Base-by-base conservation (phyloP, 305 asterid species). In the Solanum aculeatissimum region DNA sequence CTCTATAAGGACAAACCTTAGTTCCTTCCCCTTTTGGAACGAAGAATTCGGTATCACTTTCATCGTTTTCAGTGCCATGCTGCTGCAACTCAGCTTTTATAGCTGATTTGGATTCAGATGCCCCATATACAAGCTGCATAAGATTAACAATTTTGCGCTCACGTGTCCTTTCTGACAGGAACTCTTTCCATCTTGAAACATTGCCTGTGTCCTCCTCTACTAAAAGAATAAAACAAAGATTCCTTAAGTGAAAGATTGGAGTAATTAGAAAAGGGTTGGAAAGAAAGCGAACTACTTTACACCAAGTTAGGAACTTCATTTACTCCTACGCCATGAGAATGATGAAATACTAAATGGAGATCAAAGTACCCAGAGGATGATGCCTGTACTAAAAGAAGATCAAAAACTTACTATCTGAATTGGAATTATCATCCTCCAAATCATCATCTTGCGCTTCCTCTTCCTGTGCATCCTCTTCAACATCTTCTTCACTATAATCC, bases 101-200 rank as follows among this genome's bases (percentile, higher is more conserved):
- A 69, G 35, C 65, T 38, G 91, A 86, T 87, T 83, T 90, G 71
- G 91, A 83, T 81, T 87, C 90, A 86, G 95, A 87, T 65, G 89
- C 89, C 87, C 95, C 98, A 88, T 97, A 95, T 83, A 97, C 98
- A 85, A 95, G 97, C 86, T 93, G 97, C 98, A 91, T 91, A 85
- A 97, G 98, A 90, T 97, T 93, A 86, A 89, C 84, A n/a, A 82
- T 92, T 88, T 89, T 91, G 81, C 93, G 90, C 32, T 92, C 86
- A 58, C 94, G 88, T 84, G 92, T 93, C 88, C 95, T 92, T 87
- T 93, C 98, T 16, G 86, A 90, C 92, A 94, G 86, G 72, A 91
- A 88, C 83, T 94, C 96, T 89, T 92, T 97, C 99, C 99, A 97
- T 89, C 96, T 94, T 58, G 97, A 91, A 70, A 79, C 86, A 88